A percentile compares a stretch with the other conserved stretches of the same genome.
Evolutionary conservation across 345 rosid genomes (phyloP).

Genomic region (Citrus medica): DNA sequence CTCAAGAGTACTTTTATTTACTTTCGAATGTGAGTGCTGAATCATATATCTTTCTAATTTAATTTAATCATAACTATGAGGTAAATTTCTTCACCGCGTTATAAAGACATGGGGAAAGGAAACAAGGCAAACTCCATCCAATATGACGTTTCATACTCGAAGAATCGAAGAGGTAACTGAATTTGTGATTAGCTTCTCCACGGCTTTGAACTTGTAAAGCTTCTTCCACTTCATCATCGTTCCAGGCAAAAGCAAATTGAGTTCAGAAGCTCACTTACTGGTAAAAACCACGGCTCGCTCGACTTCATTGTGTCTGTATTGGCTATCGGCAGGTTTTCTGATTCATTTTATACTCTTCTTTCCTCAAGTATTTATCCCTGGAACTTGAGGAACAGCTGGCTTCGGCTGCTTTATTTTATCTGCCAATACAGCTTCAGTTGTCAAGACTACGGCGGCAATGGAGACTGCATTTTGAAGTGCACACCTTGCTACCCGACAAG

Average conservation of each 20-base stretch:
- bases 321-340: neutral
- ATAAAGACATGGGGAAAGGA: too few species aligned
- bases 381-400: constrained; percentile 61
- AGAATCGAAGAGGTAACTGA: neutral
- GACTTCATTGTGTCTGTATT: neutral
- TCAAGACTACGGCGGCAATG: constrained; percentile 68
- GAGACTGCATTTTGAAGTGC: constrained; percentile 85
- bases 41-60: too few species aligned
- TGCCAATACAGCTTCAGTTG: constrained; percentile 80
- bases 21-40: too few species aligned
- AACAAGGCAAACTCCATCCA: neutral
- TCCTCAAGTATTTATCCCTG: constrained; percentile 59
- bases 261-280: neutral
- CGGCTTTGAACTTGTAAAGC: neutral
- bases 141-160: neutral
- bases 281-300: neutral
- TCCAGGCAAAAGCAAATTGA: neutral
- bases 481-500: constrained; percentile 73
- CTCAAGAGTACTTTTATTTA: too few species aligned
- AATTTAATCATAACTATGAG: too few species aligned
- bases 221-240: neutral
- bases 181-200: neutral
- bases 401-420: constrained; percentile 61
- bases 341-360: neutral
- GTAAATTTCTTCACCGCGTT: too few species aligned